A percentile compares a stretch with the other conserved stretches of the same genome.
Conservation (phyloP, 495 filamentous ascomycete genomes). For the Tuber umbilicatum region DNA sequence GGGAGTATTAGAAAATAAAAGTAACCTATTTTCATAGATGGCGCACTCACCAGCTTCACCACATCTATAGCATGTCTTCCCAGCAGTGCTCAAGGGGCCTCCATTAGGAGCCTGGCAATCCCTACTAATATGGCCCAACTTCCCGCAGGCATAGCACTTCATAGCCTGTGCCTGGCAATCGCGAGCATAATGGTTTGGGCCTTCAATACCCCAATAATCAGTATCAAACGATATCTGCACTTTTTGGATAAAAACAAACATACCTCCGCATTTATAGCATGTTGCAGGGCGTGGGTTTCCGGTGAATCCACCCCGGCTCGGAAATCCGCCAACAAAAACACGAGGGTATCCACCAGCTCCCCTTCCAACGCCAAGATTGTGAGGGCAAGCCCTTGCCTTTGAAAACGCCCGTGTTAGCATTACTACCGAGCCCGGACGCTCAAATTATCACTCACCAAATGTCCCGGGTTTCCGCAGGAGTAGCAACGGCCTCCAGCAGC, state of each 20-base stretch:
- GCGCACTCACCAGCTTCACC: conserved; percentile 59
- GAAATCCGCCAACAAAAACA: conserved; percentile 57
- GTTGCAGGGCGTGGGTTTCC: conserved; percentile 72
- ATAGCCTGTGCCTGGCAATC: conserved; percentile 99
- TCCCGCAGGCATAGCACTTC: conserved; percentile 99
- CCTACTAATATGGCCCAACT: conserved; percentile 93
- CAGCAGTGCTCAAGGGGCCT: conserved; percentile 86
- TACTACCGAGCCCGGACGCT: conserved; percentile 3
- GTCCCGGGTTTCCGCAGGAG: conserved; percentile 84
- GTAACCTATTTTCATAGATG: conserved; percentile 3
- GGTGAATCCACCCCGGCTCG: conserved; percentile 63
- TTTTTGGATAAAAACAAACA: conserved; percentile 8
- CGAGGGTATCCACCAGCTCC: conserved; percentile 54
- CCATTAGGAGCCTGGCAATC: conserved; percentile 98
- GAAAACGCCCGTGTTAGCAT: conserved; percentile 13
- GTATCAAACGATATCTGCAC: background rate
- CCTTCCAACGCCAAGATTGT: conserved; percentile 52
- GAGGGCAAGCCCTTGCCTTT: conserved; percentile 74
- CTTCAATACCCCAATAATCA: conserved; percentile 17
- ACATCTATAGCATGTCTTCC: conserved; percentile 98
- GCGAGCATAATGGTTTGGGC: conserved; percentile 95
- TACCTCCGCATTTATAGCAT: conserved; percentile 95
- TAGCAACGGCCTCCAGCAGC: conserved; percentile 78
- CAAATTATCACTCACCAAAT: conserved; percentile 55
- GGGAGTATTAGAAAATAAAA: background rate